These are phyloP conservation scores for Gaertneriomyces semiglobifer DNA, from an alignment of 192 early-diverging fungal species.

Conservation along the genomic window DNA sequence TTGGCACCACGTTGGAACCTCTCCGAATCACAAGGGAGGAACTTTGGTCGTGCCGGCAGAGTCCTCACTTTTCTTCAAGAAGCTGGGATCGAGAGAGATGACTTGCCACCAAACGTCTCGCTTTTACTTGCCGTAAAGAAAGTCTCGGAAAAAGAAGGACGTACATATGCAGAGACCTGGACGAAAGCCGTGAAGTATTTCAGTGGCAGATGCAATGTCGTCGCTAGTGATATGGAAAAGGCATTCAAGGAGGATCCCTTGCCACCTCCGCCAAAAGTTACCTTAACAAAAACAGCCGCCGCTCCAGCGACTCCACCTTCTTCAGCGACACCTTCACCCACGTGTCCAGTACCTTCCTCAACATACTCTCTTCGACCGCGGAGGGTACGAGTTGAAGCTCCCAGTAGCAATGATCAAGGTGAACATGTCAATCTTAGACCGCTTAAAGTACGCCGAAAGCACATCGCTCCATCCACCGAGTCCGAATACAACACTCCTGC, in stretches of 20 bases:
- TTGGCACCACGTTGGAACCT: neutral
- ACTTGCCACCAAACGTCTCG: too few relatives aligned
- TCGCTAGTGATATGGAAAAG: neutral
- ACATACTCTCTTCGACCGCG: too few relatives aligned
- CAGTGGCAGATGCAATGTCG: neutral
- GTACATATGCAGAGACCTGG: slow-evolving; percentile 1
- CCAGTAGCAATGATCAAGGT: neutral
- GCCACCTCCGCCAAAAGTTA: neutral
- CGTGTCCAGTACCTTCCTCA: neutral
- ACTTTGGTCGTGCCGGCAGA: neutral
- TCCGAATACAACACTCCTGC: neutral
- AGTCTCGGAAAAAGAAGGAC: neutral
- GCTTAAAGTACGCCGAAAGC: too few relatives aligned
- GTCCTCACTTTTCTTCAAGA: too few relatives aligned
- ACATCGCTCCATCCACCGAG: neutral
- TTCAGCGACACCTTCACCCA: neutral
- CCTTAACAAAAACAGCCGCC: neutral
- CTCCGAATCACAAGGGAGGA: neutral
- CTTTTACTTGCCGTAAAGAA: neutral
- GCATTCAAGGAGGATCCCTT: neutral
- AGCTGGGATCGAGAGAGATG: too few relatives aligned
- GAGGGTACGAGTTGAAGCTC: neutral
- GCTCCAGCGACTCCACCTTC: neutral
- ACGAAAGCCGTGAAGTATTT: neutral
- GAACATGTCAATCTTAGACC: neutral